Base-by-base conservation (phyloP, 805 yeast genomes). In the Yarrowia hollandica region DNA sequence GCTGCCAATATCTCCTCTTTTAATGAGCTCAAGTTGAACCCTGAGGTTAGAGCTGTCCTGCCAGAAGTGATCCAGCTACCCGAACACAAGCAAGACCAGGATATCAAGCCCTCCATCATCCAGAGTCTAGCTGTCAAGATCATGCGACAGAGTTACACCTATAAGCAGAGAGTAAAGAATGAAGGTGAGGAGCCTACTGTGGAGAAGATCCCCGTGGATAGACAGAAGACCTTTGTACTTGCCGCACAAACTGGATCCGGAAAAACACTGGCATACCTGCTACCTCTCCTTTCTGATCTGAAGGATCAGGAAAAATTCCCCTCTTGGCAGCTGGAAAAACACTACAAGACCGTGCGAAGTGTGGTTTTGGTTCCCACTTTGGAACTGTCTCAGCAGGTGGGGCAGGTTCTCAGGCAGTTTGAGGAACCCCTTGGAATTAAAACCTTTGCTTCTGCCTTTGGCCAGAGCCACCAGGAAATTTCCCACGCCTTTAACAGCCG, bases 221-320 rank as follows among this genome's bases (percentile, higher is more conserved):
- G 59, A 30, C 38, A 61, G 66, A 83, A 50, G 82, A 83, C 64
- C 79, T 85, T 0, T 89, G 82, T 75, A 82, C 94, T 92, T 59
- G 97, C 98, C 0, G 96, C 97, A 2, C 98, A 94, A 69, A 92
- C 99, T 0, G 99, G 99, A 0, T 86, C 96, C 0, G 99, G 99
- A 8, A 92, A 92, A 69, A 92, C 99, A 0, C 83, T 96, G 84
- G 90, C 97, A 0, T 92, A 91, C 67, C 68, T 94, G 62, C 82
- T 87, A 0, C 91, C 96, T 0, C 63, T 92, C 31, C 63, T 91
- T 34, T 86, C 89, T 48, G 82, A 81, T 63, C 71, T 91, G 63
- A 80, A 82, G 61, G 83, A 84, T 60, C 82, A 80, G 54, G 84
- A 85, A 55, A 57, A 56, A 11, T 68, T 71, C 0, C 76, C 74